Conservation (phyloP, 345 rosid genomes). For the Ceriops zippeliana region DNA sequence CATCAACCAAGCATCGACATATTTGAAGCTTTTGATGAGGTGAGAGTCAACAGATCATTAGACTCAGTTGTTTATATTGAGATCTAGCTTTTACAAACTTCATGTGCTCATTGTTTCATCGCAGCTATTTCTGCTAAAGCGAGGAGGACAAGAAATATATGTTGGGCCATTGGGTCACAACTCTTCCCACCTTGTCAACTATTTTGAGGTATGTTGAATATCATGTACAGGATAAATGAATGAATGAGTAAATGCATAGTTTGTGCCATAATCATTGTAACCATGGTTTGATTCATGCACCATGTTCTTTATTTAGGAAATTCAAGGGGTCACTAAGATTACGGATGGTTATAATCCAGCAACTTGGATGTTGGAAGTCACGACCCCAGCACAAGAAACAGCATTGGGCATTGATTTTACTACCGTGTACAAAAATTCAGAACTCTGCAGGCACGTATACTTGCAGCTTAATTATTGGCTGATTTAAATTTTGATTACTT, state of each 20-base stretch:
- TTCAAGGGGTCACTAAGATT: constrained; percentile 50
- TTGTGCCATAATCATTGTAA: too few species aligned
- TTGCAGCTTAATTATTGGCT: not conserved
- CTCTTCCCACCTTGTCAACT: constrained; percentile 48
- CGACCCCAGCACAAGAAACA: constrained; percentile 49
- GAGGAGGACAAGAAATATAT: constrained; percentile 71
- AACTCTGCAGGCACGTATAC: constrained; percentile 36
- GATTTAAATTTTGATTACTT: not conserved
- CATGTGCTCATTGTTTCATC: not conserved
- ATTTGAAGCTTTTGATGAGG: constrained; percentile 97
- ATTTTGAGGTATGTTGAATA: constrained; percentile 46
- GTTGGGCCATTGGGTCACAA: constrained; percentile 63
- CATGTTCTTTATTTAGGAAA: constrained; percentile 28
- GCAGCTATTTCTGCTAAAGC: constrained; percentile 57
- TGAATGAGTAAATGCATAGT: too few species aligned
- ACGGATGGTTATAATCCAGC: constrained; percentile 71
- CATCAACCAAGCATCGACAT: constrained; percentile 96
- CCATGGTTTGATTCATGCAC: too few species aligned
- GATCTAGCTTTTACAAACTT: too few species aligned
- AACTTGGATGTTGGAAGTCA: constrained; percentile 76
- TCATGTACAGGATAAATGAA: too few species aligned
- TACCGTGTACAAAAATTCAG: constrained; percentile 48
- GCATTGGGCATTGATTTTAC: constrained; percentile 52
- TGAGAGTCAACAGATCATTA: constrained; percentile 10
- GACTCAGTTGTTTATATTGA: not conserved